These are phyloP conservation scores for Lycium barbarum DNA, from an alignment of 257 asterid species.

Conservation along the genomic window DNA sequence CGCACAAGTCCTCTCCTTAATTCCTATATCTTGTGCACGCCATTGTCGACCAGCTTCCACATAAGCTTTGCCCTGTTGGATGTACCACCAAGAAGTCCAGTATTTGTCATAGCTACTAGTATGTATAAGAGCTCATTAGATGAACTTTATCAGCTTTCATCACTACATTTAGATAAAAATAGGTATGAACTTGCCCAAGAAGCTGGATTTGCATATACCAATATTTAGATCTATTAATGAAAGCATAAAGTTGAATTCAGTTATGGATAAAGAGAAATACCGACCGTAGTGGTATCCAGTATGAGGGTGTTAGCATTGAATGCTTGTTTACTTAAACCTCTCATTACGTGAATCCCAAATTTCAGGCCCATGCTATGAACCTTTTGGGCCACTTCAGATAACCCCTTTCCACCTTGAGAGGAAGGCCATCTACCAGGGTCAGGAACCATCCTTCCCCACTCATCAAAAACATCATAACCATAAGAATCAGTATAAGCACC, in stretches of 20 bases:
- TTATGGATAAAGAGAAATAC: conserved; percentile 45
- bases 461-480: conserved; percentile 88
- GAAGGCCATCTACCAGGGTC: conserved; percentile 97
- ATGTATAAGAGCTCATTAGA: background rate
- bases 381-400: conserved; percentile 63
- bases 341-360: conserved; percentile 96
- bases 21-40: conserved; percentile 81
- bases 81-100: background rate
- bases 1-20: conserved; percentile 73
- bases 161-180: background rate
- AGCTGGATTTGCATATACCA: conserved; percentile 15
- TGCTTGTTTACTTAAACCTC: conserved; percentile 91
- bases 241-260: background rate
- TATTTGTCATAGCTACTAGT: conserved; percentile 13
- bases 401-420: conserved; percentile 76
- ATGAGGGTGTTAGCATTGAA: conserved; percentile 78
- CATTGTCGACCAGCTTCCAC: conserved; percentile 73
- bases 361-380: conserved; percentile 91
- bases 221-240: conserved; percentile 10
- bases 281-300: conserved; percentile 81
- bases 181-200: conserved; percentile 21
- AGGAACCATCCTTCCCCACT: conserved; percentile 98
- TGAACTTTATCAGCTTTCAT: background rate
- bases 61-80: conserved; percentile 72
- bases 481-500: conserved; percentile 87